Conservation (phyloP, 495 filamentous ascomycete species). For the Xylaria intraflava region DNA sequence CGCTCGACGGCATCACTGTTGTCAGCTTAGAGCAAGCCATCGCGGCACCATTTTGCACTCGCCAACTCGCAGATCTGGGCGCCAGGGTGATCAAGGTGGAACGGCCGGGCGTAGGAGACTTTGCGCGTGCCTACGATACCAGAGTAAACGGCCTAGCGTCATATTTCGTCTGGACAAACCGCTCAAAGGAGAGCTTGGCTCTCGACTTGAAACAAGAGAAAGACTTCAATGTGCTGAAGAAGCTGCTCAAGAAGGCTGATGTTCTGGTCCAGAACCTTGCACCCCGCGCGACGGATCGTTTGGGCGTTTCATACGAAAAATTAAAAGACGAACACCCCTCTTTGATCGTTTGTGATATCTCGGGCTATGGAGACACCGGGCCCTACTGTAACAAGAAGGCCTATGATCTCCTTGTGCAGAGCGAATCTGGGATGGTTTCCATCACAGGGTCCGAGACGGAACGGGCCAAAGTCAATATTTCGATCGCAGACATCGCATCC, state of each 20-base stretch:
- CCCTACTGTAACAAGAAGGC: conserved; percentile 50
- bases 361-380: conserved; percentile 44
- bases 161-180: conserved; percentile 49
- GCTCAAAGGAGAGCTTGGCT: conserved; percentile 46
- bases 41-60: conserved; percentile 47
- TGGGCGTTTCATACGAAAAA: conserved; percentile 40
- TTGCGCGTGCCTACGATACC: conserved; percentile 44
- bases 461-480: conserved; percentile 46
- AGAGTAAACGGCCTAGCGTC: conserved; percentile 43
- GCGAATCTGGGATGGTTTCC: conserved; percentile 47
- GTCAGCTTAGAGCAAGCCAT: conserved; percentile 50
- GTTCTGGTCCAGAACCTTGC: conserved; percentile 49
- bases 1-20: conserved; percentile 42
- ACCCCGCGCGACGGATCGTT: conserved; percentile 40
- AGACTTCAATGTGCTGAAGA: conserved; percentile 39
- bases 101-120: conserved; percentile 43
- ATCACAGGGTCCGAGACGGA: conserved; percentile 42
- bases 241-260: conserved; percentile 39
- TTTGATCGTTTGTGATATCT: conserved; percentile 49
- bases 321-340: conserved; percentile 35
- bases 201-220: conserved; percentile 40
- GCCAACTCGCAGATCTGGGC: conserved; percentile 46
- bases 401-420: conserved; percentile 50
- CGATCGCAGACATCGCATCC: conserved; percentile 46
- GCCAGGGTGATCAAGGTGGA: conserved; percentile 50